Evolutionary conservation across 805 yeast species (phyloP).

Genomic region (Candida xyloterini): DNA sequence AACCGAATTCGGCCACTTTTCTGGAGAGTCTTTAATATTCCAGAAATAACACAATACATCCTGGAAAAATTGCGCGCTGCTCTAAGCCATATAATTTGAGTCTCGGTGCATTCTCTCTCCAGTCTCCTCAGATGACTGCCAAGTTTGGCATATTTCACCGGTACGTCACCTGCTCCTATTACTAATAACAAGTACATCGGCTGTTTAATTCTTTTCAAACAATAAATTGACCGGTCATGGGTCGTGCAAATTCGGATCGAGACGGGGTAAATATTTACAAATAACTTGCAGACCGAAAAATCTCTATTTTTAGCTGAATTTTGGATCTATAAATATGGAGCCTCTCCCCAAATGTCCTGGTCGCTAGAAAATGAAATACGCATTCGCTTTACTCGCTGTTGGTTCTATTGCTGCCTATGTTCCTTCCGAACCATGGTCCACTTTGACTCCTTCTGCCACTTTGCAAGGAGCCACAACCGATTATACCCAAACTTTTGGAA

Average conservation of each 20-base stretch:
- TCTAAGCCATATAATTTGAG: constrained; percentile 1
- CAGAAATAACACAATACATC: constrained; percentile 2
- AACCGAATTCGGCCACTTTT: not conserved
- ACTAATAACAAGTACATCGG: constrained; percentile 4
- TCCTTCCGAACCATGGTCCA: constrained; percentile 67
- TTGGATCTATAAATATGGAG: constrained; percentile 42
- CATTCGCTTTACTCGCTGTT: constrained; percentile 37
- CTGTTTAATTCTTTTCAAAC: not conserved
- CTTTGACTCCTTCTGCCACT: constrained; percentile 61
- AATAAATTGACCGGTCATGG: not conserved
- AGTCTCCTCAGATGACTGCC: not conserved
- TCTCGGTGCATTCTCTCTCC: constrained; percentile 4
- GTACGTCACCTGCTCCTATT: constrained; percentile 8
- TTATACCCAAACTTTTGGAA: constrained; percentile 59
- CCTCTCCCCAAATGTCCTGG: not conserved
- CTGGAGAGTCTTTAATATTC: not conserved
- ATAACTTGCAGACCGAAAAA: constrained; percentile 1
- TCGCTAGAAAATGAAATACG: constrained; percentile 4
- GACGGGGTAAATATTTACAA: constrained; percentile 6
- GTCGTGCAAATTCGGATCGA: constrained; percentile 8
- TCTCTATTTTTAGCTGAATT: constrained; percentile 9
- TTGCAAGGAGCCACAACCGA: constrained; percentile 56
- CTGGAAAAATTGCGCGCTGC: constrained; percentile 10
- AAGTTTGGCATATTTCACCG: not conserved
- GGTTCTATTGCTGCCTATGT: constrained; percentile 57